Base-by-base conservation (phyloP, 2,329 filamentous ascomycete genomes). In the Metarhizium sp. region DNA sequence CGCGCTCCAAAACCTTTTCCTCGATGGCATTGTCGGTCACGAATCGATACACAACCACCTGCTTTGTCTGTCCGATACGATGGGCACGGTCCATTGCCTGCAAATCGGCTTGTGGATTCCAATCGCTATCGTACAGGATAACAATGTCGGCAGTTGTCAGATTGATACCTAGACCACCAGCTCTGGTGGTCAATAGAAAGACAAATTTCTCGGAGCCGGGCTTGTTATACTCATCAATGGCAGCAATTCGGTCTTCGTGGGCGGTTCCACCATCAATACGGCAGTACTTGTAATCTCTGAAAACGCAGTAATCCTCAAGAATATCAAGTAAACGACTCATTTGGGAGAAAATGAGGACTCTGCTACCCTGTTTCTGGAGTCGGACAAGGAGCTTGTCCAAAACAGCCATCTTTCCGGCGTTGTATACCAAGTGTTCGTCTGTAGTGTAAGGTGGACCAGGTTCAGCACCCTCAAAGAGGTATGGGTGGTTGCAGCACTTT, bases 21-120 rank as follows among this genome's bases (percentile, higher is more conserved):
- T 99, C 94, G 58, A 99, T 97, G 0, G 94, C 94, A 66, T 96
- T 95, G 68, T 99, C 94, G 0, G 95, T 99, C 29, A 99, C 89
- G 64, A 99, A 96, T 58, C 94, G 84, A 75, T 96, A 99, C 3
- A 99, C 94, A 47, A 92, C 82, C 11, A 99, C 94, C 69, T 99
- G 94, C 74, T 99, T 99, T 5, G 90, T 99, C 74, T 99, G 94
- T 43, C 94, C 94, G 63, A 99, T 99, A 74, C 94, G 90, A 75
- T 99, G 94, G 52, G 94, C 94, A 68, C 94, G 89, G 67, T 99
- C 94, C 94, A 99, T 99, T 55, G 94, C 94, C 71, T 99, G 94
- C 57, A 99, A 75, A 83, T 99, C 94, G 18, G 94, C 94, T 72
- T 99, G 94, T 10, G 94, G 94, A 66, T 96, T 97, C 94, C 94